A percentile compares a stretch with the other conserved stretches of the same genome.
phyloP scores from a whole-genome alignment of 306 rosid genomes.

The Vicia faba region DNA sequence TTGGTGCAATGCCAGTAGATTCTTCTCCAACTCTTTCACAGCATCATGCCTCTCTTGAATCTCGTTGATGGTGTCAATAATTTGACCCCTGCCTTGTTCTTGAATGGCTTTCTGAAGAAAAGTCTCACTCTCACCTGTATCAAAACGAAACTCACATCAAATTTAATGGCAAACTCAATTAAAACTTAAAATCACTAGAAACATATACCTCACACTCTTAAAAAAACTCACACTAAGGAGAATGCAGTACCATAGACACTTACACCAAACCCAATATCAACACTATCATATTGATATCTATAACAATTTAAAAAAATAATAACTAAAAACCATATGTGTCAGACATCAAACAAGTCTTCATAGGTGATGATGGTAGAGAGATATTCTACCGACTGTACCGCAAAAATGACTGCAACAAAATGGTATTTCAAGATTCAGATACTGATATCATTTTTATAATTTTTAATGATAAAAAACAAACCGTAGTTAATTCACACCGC shows the following conservation, averaged over 20 bases:
- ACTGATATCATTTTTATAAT: no score
- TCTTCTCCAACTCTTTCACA: conserved; percentile 88
- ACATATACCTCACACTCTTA: background rate
- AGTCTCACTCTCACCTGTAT: conserved; percentile 92
- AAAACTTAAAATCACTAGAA: background rate
- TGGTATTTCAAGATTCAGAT: no score
- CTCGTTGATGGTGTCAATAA: conserved; percentile 85
- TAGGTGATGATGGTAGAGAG: no score
- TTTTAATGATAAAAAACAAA: no score
- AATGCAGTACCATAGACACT: no score
- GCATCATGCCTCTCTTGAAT: conserved; percentile 99
- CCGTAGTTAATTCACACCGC: no score
- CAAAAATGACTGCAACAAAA: no score
- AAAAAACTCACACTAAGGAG: conserved; percentile 5
- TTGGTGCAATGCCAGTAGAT: conserved; percentile 84
- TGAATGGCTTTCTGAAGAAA: conserved; percentile 95
- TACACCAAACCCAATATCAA: background rate
- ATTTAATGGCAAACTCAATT: background rate
- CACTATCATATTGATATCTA: no score
- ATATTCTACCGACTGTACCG: no score
- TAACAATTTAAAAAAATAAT: no score
- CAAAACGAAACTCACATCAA: conserved; percentile 12
- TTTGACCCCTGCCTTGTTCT: conserved; percentile 89
- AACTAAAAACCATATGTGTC: no score
- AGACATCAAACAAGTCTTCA: no score